Evolutionary conservation across 169 alveolate genomes (phyloP).

Genomic region (Plasmodium gonderi): DNA sequence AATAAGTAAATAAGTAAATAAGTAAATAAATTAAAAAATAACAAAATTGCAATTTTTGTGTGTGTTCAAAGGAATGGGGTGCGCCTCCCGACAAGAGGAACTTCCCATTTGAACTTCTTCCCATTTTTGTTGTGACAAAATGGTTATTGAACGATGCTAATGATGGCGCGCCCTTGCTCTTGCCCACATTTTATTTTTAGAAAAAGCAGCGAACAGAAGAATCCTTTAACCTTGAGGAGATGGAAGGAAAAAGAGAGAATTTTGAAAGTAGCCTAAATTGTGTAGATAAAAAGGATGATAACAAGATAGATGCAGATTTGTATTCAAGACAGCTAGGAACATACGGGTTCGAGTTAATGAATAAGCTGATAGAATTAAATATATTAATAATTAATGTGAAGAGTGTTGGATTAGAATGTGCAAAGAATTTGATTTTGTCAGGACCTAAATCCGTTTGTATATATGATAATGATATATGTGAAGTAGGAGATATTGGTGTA

Average conservation of each 20-base stretch:
- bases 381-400: conserved; percentile 95
- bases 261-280: not conserved
- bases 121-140: too few relatives aligned
- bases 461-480: conserved; percentile 90
- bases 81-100: too few relatives aligned
- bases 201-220: conserved; percentile 37
- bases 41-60: too few relatives aligned
- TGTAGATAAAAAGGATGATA: conserved; percentile 15
- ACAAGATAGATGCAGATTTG: conserved; percentile 93
- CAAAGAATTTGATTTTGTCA: conserved; percentile 96
- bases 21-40: too few relatives aligned
- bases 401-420: conserved; percentile 93
- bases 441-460: conserved; percentile 95
- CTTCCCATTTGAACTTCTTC: too few relatives aligned
- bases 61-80: too few relatives aligned
- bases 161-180: not conserved
- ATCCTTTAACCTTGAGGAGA: conserved; percentile 13
- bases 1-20: not conserved
- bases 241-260: conserved; percentile 27
- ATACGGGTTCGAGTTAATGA: conserved; percentile 98
- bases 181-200: not conserved
- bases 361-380: conserved; percentile 92
- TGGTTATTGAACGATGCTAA: too few relatives aligned
- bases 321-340: conserved; percentile 99
- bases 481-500: conserved; percentile 92